Conservation (phyloP, 225 moss, liverwort and hornwort genomes). For the Physcomitrellopsis africana region DNA sequence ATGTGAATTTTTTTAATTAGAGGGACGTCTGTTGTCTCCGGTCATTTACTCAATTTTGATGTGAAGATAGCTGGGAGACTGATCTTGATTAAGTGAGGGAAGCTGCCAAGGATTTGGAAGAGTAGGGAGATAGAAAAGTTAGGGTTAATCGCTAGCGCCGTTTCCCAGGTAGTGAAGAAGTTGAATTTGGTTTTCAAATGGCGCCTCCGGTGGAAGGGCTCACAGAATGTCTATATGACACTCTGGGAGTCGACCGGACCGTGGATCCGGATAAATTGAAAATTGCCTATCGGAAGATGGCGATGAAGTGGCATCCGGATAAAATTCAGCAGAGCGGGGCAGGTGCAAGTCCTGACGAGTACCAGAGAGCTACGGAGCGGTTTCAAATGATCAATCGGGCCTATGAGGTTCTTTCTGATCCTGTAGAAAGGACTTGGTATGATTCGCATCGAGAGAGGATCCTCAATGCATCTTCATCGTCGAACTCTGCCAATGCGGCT, state of each 20-base stretch:
- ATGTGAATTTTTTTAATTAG: background rate
- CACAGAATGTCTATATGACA: slow-evolving; percentile 82
- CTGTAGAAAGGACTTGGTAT: slow-evolving; percentile 93
- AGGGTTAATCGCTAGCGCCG: slow-evolving; percentile 3
- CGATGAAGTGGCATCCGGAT: slow-evolving; percentile 99
- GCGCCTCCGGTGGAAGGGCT: slow-evolving; percentile 58
- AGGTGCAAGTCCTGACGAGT: slow-evolving; percentile 54
- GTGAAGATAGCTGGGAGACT: background rate
- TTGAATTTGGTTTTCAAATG: slow-evolving; percentile 26
- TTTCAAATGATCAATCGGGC: slow-evolving; percentile 88
- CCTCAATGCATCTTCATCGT: slow-evolving; percentile 41
- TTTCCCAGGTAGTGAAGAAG: background rate
- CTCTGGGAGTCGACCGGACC: slow-evolving; percentile 75
- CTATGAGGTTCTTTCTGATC: slow-evolving; percentile 90
- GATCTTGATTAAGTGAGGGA: background rate
- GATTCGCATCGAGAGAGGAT: slow-evolving; percentile 81
- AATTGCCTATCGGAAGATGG: slow-evolving; percentile 82
- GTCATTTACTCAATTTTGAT: background rate
- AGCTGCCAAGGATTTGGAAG: background rate
- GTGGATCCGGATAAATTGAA: slow-evolving; percentile 74
- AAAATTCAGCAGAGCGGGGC: slow-evolving; percentile 98
- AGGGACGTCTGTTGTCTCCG: background rate
- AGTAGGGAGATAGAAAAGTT: background rate
- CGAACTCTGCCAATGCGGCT: slow-evolving; percentile 47
- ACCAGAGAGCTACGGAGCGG: slow-evolving; percentile 75